phyloP scores from a whole-genome alignment of 169 alveolate genomes.

The Plasmodium sp. region DNA sequence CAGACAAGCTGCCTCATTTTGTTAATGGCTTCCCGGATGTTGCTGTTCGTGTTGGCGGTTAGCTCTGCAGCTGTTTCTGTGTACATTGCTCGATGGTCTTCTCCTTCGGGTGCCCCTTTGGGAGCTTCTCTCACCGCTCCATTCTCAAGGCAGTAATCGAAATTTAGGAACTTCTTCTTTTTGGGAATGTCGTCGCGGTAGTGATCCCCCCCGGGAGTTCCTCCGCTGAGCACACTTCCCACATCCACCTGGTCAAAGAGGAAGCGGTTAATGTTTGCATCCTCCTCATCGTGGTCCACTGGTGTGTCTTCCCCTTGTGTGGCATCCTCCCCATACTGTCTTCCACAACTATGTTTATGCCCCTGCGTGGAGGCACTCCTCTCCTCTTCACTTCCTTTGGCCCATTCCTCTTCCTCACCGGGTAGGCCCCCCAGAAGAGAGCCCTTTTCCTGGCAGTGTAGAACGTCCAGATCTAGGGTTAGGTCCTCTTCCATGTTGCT shows the following conservation, averaged over 20 bases:
- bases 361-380: background rate
- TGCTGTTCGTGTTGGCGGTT: background rate
- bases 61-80: background rate
- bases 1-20: conserved; percentile 4
- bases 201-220: background rate
- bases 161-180: background rate
- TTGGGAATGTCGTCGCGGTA: background rate
- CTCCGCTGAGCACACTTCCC: background rate
- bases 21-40: background rate
- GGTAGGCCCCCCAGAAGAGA: background rate
- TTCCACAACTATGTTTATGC: background rate
- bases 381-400: background rate
- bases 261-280: background rate
- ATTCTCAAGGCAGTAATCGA: background rate
- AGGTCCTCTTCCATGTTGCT: conserved; percentile 40
- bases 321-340: background rate
- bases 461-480: conserved; percentile 16
- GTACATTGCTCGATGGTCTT: background rate
- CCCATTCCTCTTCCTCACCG: background rate
- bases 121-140: background rate
- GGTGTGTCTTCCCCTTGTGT: background rate
- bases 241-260: background rate
- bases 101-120: background rate
- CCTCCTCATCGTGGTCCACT: background rate
- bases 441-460: conserved; percentile 1